Conservation (phyloP, 2,329 filamentous ascomycete species). For the Ophiostoma populinum region DNA sequence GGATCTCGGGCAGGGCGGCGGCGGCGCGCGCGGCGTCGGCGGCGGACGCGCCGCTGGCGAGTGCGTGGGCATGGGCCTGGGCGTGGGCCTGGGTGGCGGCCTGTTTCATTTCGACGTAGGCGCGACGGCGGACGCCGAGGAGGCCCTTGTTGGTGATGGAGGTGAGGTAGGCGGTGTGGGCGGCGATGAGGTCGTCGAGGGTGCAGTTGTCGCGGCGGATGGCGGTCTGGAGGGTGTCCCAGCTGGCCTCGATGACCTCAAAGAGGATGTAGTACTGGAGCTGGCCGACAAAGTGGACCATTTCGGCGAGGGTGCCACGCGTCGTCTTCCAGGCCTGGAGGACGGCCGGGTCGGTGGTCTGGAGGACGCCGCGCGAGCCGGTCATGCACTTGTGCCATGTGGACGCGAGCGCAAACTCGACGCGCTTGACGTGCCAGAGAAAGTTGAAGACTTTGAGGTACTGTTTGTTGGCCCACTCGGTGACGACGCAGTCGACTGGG, state of each 20-base stretch:
- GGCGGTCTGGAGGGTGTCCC: slow-evolving; percentile 73
- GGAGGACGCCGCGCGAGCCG: slow-evolving; percentile 76
- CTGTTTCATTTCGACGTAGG: slow-evolving; percentile 21
- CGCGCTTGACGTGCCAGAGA: slow-evolving; percentile 92
- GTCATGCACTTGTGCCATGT: slow-evolving; percentile 96
- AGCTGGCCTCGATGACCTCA: slow-evolving; percentile 92
- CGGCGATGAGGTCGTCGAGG: slow-evolving; percentile 83
- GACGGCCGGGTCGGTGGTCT: slow-evolving; percentile 50
- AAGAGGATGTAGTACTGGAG: slow-evolving; percentile 98
- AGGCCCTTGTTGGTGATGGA: slow-evolving; percentile 93
- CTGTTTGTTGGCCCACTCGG: slow-evolving; percentile 84
- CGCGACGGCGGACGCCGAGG: slow-evolving; percentile 49
- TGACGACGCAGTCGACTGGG: slow-evolving; percentile 91
- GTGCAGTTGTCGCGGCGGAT: slow-evolving; percentile 71
- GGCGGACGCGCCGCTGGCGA: slow-evolving; percentile 30
- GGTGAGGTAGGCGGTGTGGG: slow-evolving; percentile 79
- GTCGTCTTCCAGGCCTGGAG: slow-evolving; percentile 78
- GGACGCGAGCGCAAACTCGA: slow-evolving; percentile 80
- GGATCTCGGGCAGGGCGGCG: slow-evolving; percentile 17
- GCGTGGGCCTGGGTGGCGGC: slow-evolving; percentile 17
- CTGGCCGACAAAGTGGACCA: slow-evolving; percentile 96
- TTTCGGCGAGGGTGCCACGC: slow-evolving; percentile 78
- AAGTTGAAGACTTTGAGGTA: slow-evolving; percentile 99
- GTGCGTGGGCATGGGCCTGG: slow-evolving; percentile 35
- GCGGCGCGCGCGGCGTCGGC: slow-evolving; percentile 18